phyloP scores from a whole-genome alignment of 306 rosid species.

The Senna siamea region DNA sequence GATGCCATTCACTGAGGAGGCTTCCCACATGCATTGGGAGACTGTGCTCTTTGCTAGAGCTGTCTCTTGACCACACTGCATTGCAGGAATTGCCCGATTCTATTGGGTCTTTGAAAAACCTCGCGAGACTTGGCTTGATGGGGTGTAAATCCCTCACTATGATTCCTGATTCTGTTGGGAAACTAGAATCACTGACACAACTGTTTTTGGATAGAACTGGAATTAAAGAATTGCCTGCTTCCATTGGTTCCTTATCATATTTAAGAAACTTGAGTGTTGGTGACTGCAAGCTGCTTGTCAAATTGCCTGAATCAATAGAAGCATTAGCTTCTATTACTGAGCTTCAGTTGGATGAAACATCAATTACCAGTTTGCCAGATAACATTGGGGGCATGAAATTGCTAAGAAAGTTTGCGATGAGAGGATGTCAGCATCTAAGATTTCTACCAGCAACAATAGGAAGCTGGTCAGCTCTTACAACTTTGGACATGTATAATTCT shows the following conservation, averaged over 20 bases:
- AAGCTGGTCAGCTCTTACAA: constrained; percentile 42
- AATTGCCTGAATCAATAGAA: constrained; percentile 50
- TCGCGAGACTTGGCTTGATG: constrained; percentile 47
- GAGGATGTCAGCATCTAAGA: constrained; percentile 41
- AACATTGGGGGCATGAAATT: constrained; percentile 48
- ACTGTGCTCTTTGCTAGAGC: constrained; percentile 50
- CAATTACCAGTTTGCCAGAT: constrained; percentile 52
- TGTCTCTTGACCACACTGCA: constrained; percentile 47
- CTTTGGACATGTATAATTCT: constrained; percentile 40
- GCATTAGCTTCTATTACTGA: constrained; percentile 41
- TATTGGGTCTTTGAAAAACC: constrained; percentile 56
- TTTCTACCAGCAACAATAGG: constrained; percentile 55
- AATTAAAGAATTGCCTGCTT: constrained; percentile 53
- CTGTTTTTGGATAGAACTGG: constrained; percentile 32
- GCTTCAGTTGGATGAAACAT: constrained; percentile 45
- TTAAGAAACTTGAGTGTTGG: constrained; percentile 42
- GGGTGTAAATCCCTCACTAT: constrained; percentile 50
- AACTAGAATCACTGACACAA: constrained; percentile 37
- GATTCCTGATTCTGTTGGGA: constrained; percentile 48
- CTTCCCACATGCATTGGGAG: constrained; percentile 58
- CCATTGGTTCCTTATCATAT: constrained; percentile 53
- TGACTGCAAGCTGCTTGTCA: constrained; percentile 12
- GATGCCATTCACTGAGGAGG: constrained; percentile 39
- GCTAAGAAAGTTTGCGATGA: constrained; percentile 49
- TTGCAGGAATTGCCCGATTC: constrained; percentile 57